Evolutionary conservation across 169 alveolate species (phyloP), one percentile per base, ranked within the genome.

Genomic region (Plasmodium gallinaceum): DNA sequence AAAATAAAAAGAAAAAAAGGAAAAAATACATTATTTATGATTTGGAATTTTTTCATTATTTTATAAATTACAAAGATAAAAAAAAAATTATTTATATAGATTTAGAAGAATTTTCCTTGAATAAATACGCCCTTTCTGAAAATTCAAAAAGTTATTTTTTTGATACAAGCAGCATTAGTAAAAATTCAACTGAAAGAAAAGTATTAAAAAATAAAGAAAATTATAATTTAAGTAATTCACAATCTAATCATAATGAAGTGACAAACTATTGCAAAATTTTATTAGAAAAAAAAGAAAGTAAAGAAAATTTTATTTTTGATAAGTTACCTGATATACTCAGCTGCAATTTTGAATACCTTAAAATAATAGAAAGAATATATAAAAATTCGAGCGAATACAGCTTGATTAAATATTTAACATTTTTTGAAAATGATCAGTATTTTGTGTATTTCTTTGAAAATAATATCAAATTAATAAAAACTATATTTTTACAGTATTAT

Each of bases 401-500:
- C 52, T 51, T 86, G 26, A 46, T 86, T 16, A 69, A 64, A 60
- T 86, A 86, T 73, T 74, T 86, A 42, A 48, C 75, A 5, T 86
- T 86, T 73, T 71, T 86, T 10, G 48, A 73, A 14, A 70, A 71
- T 51, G 76, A 86, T 32, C 14, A 71, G 18, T 66, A 86, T 86
- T 57, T 86, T 71, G 66, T 37, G 26, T 86, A 71, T 66, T 86
- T 86, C 39, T 58, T 86, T 70, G 92, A 86, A 71, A 86, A 58
- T 42, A 86, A 86, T 39, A 46, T 64, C 16, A 86, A 69, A 51
- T 45, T 86, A 45, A 37, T 86, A 24, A 86, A 69, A 60, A 71
- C 76, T 39, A 71, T 86, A 45, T 86, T 86, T 24, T 37, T 60
- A 73, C 88, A 86, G 52, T 86, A 86, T 86, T 86, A 86, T 61